These are phyloP conservation scores for Colletotrichum horii DNA, from an alignment of 2,329 filamentous ascomycete species.

Conservation along the genomic window DNA sequence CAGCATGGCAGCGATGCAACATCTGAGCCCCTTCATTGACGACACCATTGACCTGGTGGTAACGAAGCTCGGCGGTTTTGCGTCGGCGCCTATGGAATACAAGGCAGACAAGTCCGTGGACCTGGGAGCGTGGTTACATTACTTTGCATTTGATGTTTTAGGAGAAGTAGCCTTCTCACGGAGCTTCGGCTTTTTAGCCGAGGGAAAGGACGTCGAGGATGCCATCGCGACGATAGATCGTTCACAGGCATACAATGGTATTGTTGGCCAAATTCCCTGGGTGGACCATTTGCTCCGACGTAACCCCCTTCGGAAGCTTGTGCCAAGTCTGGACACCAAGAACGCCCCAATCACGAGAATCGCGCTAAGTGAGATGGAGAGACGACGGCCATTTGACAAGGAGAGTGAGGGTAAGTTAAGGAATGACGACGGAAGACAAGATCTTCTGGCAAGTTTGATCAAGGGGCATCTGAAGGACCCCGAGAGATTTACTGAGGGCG, in stretches of 20 bases:
- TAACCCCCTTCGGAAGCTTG: conserved; percentile 47
- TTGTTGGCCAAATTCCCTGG: conserved; percentile 56
- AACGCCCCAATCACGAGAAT: conserved; percentile 57
- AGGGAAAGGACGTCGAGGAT: conserved; percentile 52
- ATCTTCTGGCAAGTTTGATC: conserved; percentile 56
- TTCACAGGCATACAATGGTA: conserved; percentile 57
- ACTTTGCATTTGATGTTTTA: conserved; percentile 44
- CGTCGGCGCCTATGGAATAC: neutral
- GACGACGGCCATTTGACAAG: conserved; percentile 50
- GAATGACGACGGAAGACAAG: conserved; percentile 49
- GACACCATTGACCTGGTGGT: conserved; percentile 53
- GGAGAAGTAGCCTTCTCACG: conserved; percentile 57
- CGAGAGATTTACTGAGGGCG: conserved; percentile 51
- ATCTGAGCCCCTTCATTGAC: conserved; percentile 55
- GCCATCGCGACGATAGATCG: conserved; percentile 50
- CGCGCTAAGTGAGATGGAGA: conserved; percentile 53
- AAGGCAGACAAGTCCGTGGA: conserved; percentile 35
- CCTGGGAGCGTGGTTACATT: conserved; percentile 51
- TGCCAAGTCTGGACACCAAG: conserved; percentile 46
- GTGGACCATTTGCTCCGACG: conserved; percentile 51
- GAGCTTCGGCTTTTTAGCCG: conserved; percentile 57
- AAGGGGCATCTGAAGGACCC: conserved; percentile 57
- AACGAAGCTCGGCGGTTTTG: conserved; percentile 45
- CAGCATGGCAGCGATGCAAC: conserved; percentile 58
- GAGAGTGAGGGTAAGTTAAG: conserved; percentile 46